Percentiles rank a stretch among this genome's conserved stretches.
These are phyloP conservation scores for grape (Vitis vinifera) DNA, from an alignment of 164 flowering plant genomes.

Conservation along the genomic window DNA sequence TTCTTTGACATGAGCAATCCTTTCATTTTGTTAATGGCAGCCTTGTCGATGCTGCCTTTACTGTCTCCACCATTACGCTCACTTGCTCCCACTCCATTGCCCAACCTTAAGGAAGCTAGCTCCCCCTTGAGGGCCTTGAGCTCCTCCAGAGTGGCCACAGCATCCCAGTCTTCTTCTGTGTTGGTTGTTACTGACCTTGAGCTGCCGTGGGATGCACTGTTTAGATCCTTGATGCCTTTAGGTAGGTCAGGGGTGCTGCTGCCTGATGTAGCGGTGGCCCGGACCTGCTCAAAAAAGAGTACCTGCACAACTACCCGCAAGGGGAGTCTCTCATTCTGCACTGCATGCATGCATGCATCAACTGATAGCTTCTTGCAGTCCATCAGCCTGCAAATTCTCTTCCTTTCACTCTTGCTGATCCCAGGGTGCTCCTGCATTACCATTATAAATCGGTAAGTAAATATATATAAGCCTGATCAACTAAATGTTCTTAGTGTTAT, in stretches of 20 bases:
- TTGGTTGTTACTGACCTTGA: conserved; percentile 59
- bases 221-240: conserved; percentile 39
- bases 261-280: conserved; percentile 56
- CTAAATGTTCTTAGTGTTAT: neutral
- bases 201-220: conserved; percentile 54
- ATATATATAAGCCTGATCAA: too few species aligned
- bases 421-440: conserved; percentile 79
- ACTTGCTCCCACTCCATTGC: conserved; percentile 12
- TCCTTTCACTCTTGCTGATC: conserved; percentile 80
- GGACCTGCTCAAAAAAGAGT: conserved; percentile 91
- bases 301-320: conserved; percentile 87
- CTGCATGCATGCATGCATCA: conserved; percentile 93
- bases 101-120: conserved; percentile 52
- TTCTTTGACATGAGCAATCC: conserved; percentile 55
- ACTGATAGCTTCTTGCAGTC: conserved; percentile 92
- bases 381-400: conserved; percentile 83
- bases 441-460: too few species aligned
- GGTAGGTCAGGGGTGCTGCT: conserved; percentile 62
- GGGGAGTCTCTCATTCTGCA: conserved; percentile 93
- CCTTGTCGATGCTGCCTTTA: conserved; percentile 36
- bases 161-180: conserved; percentile 76
- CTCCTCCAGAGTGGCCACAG: conserved; percentile 54
- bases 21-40: conserved; percentile 41
- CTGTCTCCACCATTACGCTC: conserved; percentile 2
- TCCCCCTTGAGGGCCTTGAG: conserved; percentile 58